A percentile compares a stretch with the other conserved stretches of the same genome.
These are phyloP conservation scores for Raphanus hybrid DNA, from an alignment of 441 rosid genomes.

Conservation along the genomic window DNA sequence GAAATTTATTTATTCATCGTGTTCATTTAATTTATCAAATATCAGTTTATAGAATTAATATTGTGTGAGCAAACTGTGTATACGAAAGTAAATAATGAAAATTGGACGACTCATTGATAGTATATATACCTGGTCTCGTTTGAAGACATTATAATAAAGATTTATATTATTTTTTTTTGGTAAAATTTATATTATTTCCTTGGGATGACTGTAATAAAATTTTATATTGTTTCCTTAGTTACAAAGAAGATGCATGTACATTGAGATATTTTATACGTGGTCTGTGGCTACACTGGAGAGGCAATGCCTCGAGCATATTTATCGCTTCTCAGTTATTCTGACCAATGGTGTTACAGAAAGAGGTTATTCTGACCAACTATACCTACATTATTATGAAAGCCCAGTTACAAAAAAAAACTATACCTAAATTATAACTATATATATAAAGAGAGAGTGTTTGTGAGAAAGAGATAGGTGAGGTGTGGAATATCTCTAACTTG, in stretches of 20 bases:
- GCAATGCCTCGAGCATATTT: constrained; percentile 25
- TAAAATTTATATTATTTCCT: not conserved
- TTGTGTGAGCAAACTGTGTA: constrained; percentile 22
- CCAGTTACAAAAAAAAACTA: no score
- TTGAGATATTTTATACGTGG: constrained; percentile 16
- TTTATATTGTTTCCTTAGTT: no score
- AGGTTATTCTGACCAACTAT: not conserved
- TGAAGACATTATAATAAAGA: not conserved
- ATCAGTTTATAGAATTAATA: no score
- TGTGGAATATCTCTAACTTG: constrained; percentile 26
- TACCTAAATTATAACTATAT: not conserved
- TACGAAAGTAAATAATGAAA: constrained; percentile 10
- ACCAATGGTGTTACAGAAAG: not conserved
- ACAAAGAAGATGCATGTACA: not conserved
- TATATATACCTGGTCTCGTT: constrained; percentile 11
- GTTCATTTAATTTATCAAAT: no score
- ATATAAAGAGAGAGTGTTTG: not conserved
- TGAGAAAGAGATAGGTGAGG: constrained; percentile 14
- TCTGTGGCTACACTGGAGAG: constrained; percentile 17
- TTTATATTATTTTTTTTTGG: no score
- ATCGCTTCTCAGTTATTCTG: constrained; percentile 15
- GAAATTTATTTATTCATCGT: no score
- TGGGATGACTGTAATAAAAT: not conserved
- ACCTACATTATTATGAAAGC: not conserved
- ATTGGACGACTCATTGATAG: constrained; percentile 10